phyloP scores from a whole-genome alignment of 345 rosid genomes.

The Trapa bicornis region DNA sequence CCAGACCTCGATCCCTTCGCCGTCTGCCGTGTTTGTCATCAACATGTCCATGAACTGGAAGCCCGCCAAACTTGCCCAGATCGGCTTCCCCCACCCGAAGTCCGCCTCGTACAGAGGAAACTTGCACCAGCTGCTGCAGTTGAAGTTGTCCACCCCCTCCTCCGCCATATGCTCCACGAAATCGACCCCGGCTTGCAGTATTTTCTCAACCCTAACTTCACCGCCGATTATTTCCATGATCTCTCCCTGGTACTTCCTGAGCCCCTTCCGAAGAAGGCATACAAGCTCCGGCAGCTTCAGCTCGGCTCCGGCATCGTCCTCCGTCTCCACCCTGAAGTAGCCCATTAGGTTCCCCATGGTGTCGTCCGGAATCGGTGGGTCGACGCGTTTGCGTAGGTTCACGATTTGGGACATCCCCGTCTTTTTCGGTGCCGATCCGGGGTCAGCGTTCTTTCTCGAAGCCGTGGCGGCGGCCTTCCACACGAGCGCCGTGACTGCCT shows the following conservation, averaged over 20 bases:
- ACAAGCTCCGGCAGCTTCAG: conserved; percentile 11
- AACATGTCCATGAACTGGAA: background rate
- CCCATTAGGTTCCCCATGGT: conserved; percentile 13
- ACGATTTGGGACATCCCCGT: conserved; percentile 13
- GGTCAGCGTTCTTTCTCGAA: background rate
- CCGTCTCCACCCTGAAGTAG: conserved; percentile 3
- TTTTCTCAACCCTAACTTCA: background rate
- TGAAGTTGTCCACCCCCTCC: conserved; percentile 7
- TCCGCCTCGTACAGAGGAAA: conserved; percentile 14
- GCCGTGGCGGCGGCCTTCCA: conserved; percentile 1
- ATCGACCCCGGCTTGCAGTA: background rate
- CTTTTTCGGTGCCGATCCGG: background rate
- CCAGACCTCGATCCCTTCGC: conserved; percentile 15
- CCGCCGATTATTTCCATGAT: conserved; percentile 1
- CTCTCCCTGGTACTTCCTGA: background rate
- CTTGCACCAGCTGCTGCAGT: conserved; percentile 11
- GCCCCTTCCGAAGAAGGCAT: conserved; percentile 9
- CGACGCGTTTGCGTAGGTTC: conserved; percentile 22
- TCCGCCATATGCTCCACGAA: background rate
- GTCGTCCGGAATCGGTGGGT: conserved; percentile 10
- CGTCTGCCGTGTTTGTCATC: conserved; percentile 9
- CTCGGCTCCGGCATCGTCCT: background rate
- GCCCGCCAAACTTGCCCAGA: conserved; percentile 4
- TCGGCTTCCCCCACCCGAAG: conserved; percentile 24
- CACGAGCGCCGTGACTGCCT: conserved; percentile 18